These are phyloP conservation scores for Skeletonema costatum DNA, from an alignment of 108 stramenopile genomes.

Conservation along the genomic window DNA sequence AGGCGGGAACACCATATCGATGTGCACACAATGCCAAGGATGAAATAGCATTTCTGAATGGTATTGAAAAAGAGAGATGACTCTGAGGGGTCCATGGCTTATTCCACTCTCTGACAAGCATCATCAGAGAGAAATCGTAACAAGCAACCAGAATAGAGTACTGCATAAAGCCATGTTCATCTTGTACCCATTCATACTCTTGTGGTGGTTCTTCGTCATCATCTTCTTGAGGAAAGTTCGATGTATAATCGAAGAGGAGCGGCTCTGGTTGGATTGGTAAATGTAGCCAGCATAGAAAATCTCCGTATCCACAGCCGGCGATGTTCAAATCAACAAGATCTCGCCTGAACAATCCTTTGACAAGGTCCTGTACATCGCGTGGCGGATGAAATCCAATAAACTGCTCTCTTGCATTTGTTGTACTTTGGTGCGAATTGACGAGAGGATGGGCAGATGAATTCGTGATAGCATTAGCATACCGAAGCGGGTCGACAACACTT, in stretches of 20 bases:
- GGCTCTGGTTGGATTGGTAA: slow-evolving; percentile 35
- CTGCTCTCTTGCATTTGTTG: background rate
- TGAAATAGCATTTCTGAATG: slow-evolving; percentile 28
- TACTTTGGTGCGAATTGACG: background rate
- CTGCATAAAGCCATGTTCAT: slow-evolving; percentile 33
- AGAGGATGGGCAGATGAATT: slow-evolving; percentile 16
- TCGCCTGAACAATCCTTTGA: slow-evolving; percentile 46
- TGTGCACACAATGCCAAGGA: slow-evolving; percentile 46
- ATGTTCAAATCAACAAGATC: slow-evolving; percentile 56
- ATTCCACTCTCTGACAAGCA: slow-evolving; percentile 47
- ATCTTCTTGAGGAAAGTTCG: slow-evolving; percentile 19
- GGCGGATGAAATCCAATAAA: slow-evolving; percentile 32
- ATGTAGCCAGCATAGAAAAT: slow-evolving; percentile 52
- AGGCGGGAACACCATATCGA: slow-evolving; percentile 45
- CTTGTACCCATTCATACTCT: slow-evolving; percentile 26
- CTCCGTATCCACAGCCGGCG: slow-evolving; percentile 57
- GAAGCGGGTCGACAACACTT: slow-evolving; percentile 40
- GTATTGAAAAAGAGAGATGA: slow-evolving; percentile 46
- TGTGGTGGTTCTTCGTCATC: slow-evolving; percentile 28
- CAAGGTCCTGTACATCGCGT: slow-evolving; percentile 42
- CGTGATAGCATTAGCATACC: slow-evolving; percentile 45
- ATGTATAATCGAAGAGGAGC: slow-evolving; percentile 26
- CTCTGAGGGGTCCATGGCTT: slow-evolving; percentile 53
- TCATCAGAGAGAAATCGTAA: slow-evolving; percentile 48
- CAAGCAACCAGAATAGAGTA: slow-evolving; percentile 29